Conservation (phyloP, 169 alveolate genomes). For the Plasmodium ovale region DNA sequence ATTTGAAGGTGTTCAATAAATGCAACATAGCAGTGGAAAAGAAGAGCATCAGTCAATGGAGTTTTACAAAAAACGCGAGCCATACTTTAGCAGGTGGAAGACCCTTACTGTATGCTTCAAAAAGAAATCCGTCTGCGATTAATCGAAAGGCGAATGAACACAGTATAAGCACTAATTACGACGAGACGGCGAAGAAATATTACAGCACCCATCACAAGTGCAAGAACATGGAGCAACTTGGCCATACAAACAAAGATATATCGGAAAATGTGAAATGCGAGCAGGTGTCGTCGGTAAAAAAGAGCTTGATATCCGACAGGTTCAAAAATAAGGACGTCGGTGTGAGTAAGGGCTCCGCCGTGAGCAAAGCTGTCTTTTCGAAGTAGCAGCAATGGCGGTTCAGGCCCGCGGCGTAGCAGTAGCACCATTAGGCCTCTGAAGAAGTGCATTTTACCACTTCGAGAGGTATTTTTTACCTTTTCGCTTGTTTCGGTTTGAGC, state of each 20-base stretch:
- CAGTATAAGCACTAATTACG: constrained; percentile 3
- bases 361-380: background rate
- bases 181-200: background rate
- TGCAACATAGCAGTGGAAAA: background rate
- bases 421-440: no score
- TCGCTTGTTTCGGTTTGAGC: no score
- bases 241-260: constrained; percentile 9
- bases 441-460: no score
- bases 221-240: constrained; percentile 7
- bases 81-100: background rate
- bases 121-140: constrained; percentile 9
- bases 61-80: constrained; percentile 16
- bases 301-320: constrained; percentile 6
- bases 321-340: background rate
- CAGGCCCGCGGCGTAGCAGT: no score
- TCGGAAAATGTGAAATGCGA: background rate
- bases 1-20: background rate
- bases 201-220: constrained; percentile 18
- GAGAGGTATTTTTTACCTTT: no score
- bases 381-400: no score
- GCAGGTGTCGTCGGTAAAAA: constrained; percentile 5
- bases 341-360: no score
- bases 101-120: background rate
- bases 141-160: constrained; percentile 7
- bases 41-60: background rate